phyloP scores from a whole-genome alignment of 106 monocot genomes.

The Iris macrosiphon region DNA sequence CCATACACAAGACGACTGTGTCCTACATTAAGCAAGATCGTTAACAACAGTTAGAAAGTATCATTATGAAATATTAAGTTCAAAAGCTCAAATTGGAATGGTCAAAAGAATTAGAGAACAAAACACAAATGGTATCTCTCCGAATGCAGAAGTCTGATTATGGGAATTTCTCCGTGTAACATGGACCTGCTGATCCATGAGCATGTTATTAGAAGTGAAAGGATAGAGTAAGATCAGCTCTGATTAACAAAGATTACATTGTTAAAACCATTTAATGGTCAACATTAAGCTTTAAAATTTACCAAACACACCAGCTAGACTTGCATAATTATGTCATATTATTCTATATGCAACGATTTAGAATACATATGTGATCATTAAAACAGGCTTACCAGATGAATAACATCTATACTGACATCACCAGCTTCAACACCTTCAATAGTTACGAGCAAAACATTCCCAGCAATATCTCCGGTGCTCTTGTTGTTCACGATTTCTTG shows the following conservation, averaged over 20 bases:
- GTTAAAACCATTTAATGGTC: neutral
- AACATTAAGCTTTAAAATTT: neutral
- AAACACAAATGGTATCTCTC: constrained; percentile 25
- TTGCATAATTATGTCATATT: too few relatives aligned
- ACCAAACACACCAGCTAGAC: too few relatives aligned
- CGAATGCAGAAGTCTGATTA: constrained; percentile 22
- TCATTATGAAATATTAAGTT: constrained; percentile 16
- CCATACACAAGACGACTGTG: constrained; percentile 10
- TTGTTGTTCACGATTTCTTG: constrained; percentile 81
- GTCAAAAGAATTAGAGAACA: constrained; percentile 12
- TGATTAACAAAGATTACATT: neutral
- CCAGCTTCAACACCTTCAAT: constrained; percentile 77
- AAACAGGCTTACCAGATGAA: constrained; percentile 44
- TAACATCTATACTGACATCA: constrained; percentile 81
- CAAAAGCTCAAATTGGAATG: constrained; percentile 12
- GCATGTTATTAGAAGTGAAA: constrained; percentile 14
- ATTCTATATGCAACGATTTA: neutral
- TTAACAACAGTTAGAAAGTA: constrained; percentile 15
- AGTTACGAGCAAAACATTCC: constrained; percentile 73
- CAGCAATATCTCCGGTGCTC: constrained; percentile 54
- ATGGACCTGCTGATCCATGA: constrained; percentile 33
- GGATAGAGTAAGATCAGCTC: constrained; percentile 1
- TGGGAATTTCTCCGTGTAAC: constrained; percentile 16
- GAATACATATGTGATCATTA: neutral
- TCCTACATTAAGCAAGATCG: constrained; percentile 21